These are phyloP conservation scores for Hyaloscypha variabilis DNA, from an alignment of 495 filamentous ascomycete genomes.

Conservation along the genomic window DNA sequence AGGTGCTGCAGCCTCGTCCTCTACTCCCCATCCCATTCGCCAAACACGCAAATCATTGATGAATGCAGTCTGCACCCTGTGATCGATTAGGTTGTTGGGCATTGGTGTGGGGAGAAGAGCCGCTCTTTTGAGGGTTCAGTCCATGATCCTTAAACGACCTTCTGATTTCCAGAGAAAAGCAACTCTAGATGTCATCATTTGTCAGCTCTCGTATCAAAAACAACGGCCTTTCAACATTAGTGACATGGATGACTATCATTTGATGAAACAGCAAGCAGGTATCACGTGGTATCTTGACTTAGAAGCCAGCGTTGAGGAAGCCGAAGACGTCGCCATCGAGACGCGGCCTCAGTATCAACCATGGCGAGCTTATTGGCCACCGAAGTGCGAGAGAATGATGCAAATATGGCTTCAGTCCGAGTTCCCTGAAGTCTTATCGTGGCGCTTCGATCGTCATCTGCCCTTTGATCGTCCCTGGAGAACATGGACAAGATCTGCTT, in stretches of 20 bases:
- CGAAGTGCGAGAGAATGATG: neutral
- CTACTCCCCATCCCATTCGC: neutral
- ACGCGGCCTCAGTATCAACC: neutral
- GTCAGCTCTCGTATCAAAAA: too few species aligned
- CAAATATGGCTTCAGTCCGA: constrained; percentile 8
- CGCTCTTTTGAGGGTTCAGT: neutral
- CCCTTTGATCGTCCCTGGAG: constrained; percentile 17
- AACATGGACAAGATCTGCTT: constrained; percentile 8
- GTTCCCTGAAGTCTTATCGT: constrained; percentile 11
- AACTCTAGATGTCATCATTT: too few species aligned
- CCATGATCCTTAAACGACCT: neutral
- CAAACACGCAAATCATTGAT: neutral
- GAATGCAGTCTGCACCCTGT: neutral
- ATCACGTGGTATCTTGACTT: neutral
- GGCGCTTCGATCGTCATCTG: constrained; percentile 8
- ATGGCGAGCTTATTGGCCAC: constrained; percentile 12
- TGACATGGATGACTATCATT: neutral
- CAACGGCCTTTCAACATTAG: neutral
- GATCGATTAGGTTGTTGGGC: neutral
- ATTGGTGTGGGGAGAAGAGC: neutral
- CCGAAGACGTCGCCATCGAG: neutral
- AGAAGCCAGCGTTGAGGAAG: neutral
- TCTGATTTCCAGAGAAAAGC: neutral
- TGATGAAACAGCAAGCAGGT: neutral
- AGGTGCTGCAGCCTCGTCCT: neutral